Percentiles rank a stretch among this genome's conserved stretches.
Evolutionary conservation across 768 basidiomycete species (phyloP).

Genomic region (Tylopilus vinaceipallidus): DNA sequence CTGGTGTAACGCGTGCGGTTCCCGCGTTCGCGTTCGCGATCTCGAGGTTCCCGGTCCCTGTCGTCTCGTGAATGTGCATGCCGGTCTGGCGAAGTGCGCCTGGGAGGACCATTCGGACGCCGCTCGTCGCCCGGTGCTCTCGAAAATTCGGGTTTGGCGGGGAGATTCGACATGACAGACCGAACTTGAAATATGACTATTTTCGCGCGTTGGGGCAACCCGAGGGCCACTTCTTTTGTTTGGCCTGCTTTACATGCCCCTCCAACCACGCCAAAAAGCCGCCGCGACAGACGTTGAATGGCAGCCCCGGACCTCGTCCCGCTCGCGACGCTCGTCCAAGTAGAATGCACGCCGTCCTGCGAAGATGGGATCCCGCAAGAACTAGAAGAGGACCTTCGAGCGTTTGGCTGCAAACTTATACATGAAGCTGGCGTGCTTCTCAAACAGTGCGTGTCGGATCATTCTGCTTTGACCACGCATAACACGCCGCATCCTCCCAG

Average conservation of each 20-base stretch:
- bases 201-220: too few species aligned
- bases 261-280: too few species aligned
- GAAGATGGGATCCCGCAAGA: slow-evolving; percentile 79
- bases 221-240: slow-evolving; percentile 13
- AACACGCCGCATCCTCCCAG: slow-evolving; percentile 37
- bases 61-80: slow-evolving; percentile 23
- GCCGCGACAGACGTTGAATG: slow-evolving; percentile 29
- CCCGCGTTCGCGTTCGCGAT: slow-evolving; percentile 22
- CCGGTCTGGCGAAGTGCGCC: slow-evolving; percentile 26
- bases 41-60: slow-evolving; percentile 17
- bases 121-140: slow-evolving; percentile 25
- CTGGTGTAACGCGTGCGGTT: slow-evolving; percentile 16
- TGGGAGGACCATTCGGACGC: slow-evolving; percentile 13
- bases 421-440: slow-evolving; percentile 92
- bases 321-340: slow-evolving; percentile 77
- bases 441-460: slow-evolving; percentile 63
- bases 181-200: neutral
- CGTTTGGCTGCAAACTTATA: slow-evolving; percentile 91
- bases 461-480: slow-evolving; percentile 2
- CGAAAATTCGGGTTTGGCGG: slow-evolving; percentile 31
- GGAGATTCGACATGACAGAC: slow-evolving; percentile 27
- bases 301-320: slow-evolving; percentile 60
- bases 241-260: slow-evolving; percentile 19
- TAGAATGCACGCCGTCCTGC: slow-evolving; percentile 74
- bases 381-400: slow-evolving; percentile 85